Conservation (phyloP, 768 basidiomycete genomes). For the Harrya chromipes region DNA sequence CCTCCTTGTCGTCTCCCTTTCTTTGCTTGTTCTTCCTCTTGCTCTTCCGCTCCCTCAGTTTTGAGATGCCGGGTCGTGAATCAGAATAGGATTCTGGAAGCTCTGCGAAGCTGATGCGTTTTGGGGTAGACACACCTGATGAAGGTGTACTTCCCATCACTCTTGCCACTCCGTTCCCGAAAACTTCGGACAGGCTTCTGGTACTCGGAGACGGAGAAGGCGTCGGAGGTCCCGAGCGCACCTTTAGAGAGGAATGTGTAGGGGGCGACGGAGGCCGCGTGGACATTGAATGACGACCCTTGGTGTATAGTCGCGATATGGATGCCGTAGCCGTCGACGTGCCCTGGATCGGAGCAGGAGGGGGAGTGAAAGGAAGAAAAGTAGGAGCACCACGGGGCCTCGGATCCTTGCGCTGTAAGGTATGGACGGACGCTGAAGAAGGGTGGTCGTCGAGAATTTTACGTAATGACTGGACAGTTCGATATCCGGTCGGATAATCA, state of each 20-base stretch:
- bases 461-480: conserved; percentile 61
- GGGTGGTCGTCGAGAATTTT: conserved; percentile 59
- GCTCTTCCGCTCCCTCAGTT: conserved; percentile 31
- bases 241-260: conserved; percentile 45
- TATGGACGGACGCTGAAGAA: conserved; percentile 33
- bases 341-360: conserved; percentile 53
- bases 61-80: conserved; percentile 32
- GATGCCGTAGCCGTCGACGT: conserved; percentile 77
- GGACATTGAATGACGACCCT: conserved; percentile 54
- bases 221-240: conserved; percentile 35
- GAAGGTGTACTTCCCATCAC: conserved; percentile 40
- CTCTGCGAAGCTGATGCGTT: conserved; percentile 76
- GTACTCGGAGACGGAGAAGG: conserved; percentile 35
- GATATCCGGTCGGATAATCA: conserved; percentile 50
- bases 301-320: conserved; percentile 73
- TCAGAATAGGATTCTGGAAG: conserved; percentile 64
- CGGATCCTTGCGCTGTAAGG: conserved; percentile 8
- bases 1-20: conserved; percentile 31
- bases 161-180: conserved; percentile 29
- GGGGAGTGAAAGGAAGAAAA: conserved; percentile 39
- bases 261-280: conserved; percentile 64
- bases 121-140: conserved; percentile 59
- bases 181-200: conserved; percentile 24
- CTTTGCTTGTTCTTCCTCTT: conserved; percentile 35
- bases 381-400: conserved; percentile 17